A percentile compares a stretch with the other conserved stretches of the same genome.
phyloP scores from a whole-genome alignment of 2,329 filamentous ascomycete species.

The Ascochyta pisi region DNA sequence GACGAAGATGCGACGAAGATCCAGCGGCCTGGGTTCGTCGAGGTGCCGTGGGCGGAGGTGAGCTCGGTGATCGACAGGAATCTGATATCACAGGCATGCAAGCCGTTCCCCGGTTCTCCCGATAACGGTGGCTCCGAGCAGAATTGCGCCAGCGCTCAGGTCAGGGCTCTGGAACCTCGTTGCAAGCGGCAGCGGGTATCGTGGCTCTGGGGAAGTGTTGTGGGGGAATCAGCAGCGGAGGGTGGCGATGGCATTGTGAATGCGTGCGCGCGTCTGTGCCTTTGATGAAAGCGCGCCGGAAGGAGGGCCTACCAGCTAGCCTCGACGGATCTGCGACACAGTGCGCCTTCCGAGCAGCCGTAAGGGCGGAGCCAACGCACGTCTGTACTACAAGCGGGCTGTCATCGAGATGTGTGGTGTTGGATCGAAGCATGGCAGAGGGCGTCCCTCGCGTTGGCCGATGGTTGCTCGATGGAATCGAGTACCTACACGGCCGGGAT shows the following conservation, averaged over 20 bases:
- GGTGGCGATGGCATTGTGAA: background rate
- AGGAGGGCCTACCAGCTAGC: too few species aligned
- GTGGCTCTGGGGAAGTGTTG: background rate
- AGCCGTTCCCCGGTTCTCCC: slow-evolving; percentile 1
- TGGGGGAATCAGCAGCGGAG: background rate
- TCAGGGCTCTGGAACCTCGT: background rate
- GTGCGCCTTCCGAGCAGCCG: slow-evolving; percentile 1
- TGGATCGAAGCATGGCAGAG: slow-evolving; percentile 3
- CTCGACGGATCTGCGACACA: background rate
- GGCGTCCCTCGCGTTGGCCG: background rate
- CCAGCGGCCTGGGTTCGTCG: background rate
- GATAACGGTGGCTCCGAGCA: background rate
- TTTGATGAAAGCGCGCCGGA: background rate
- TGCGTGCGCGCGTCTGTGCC: background rate
- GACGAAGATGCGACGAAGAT: slow-evolving; percentile 6
- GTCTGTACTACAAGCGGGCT: background rate
- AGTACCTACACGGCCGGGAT: background rate
- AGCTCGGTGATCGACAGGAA: slow-evolving; percentile 6
- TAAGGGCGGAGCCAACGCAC: background rate
- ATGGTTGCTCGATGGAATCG: slow-evolving; percentile 1
- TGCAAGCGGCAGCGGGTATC: slow-evolving; percentile 2
- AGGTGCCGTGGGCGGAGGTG: background rate
- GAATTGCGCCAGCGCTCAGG: slow-evolving; percentile 1
- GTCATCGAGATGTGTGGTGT: background rate
- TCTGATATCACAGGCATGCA: slow-evolving; percentile 10